phyloP scores from a whole-genome alignment of 306 rosid genomes.

The Chamaecrista fasciculata region DNA sequence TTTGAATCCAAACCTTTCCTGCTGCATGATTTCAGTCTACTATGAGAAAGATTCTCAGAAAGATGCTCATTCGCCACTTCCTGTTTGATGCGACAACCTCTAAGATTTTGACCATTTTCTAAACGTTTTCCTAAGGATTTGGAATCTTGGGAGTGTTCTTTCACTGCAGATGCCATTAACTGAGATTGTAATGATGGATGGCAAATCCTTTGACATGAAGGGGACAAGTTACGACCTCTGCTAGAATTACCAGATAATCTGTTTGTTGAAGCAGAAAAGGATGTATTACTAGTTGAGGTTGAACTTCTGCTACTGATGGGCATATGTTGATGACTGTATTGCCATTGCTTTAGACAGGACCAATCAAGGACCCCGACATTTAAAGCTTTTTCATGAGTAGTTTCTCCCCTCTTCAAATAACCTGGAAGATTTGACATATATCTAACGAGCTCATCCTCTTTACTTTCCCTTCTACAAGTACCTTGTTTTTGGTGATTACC shows the following conservation, averaged over 20 bases:
- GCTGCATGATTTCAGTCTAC: conserved; percentile 36
- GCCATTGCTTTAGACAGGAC: conserved; percentile 83
- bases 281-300: conserved; percentile 49
- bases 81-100: conserved; percentile 26
- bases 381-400: conserved; percentile 58
- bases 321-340: conserved; percentile 43
- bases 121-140: conserved; percentile 35
- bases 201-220: conserved; percentile 43
- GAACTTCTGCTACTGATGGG: conserved; percentile 47
- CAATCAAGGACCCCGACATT: conserved; percentile 98
- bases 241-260: conserved; percentile 52
- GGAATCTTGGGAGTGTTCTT: conserved; percentile 37
- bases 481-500: conserved; percentile 42
- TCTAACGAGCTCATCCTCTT: conserved; percentile 80
- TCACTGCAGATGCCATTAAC: conserved; percentile 36
- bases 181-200: conserved; percentile 60
- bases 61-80: conserved; percentile 33
- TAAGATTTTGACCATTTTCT: conserved; percentile 39
- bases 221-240: conserved; percentile 50
- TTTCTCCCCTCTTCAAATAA: conserved; percentile 73
- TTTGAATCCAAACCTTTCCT: conserved; percentile 31
- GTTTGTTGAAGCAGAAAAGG: conserved; percentile 53
- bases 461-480: conserved; percentile 36
- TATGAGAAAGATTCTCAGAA: conserved; percentile 34
- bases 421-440: conserved; percentile 88